Evolutionary conservation across 441 rosid genomes (phyloP), one percentile per base, ranked within the genome.

Genomic region (Euphorbia celastroides): DNA sequence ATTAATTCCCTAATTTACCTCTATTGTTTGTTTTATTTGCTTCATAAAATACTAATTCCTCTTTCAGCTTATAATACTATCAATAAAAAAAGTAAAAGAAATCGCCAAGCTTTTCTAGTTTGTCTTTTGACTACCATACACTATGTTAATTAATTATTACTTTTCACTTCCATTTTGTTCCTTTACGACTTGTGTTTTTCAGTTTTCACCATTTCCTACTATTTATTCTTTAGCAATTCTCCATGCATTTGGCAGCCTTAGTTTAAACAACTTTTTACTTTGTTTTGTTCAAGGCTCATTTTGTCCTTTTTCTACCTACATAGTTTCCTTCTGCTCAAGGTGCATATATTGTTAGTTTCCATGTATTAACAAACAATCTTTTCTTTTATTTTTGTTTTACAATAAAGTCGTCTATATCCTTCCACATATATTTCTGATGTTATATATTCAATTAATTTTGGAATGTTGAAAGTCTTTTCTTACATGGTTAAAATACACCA

Each of bases 81-180:
- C 9, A 34, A 34, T 34, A 60, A 36, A 22, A 36, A 23, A 5
- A 59, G 48, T n/a, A 46, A 16, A 7, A 25, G 31, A 60, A 48
- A 20, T 59, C 52, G 16, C 5, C 8, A 6, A 30, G 14, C 10
- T 26, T 67, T 46, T 70, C 75, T 75, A 70, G 70, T 78, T 65
- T 79, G 76, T 62, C 67, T 74, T 58, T 58, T 52, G 46, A 64
- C 72, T 54, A 42, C 59, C 41, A 19, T 51, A 27, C 55, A 30
- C 38, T 64, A 41, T 44, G 10, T 50, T 54, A 70, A 48, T 30
- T 42, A 42, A 42, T 42, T 61, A 8, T 13, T 27, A 17, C 44
- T 57, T 34, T 52, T 23, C 0, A 23, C 27, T 25, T 31, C 2
- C 0, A 10, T 26, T 34, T 8, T 58, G 67, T n/a, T 42, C 51